Percentiles rank a stretch among this genome's conserved stretches.
phyloP scores from a whole-genome alignment of 1,284 basidiomycete genomes.

The Leccinum subrobustum region DNA sequence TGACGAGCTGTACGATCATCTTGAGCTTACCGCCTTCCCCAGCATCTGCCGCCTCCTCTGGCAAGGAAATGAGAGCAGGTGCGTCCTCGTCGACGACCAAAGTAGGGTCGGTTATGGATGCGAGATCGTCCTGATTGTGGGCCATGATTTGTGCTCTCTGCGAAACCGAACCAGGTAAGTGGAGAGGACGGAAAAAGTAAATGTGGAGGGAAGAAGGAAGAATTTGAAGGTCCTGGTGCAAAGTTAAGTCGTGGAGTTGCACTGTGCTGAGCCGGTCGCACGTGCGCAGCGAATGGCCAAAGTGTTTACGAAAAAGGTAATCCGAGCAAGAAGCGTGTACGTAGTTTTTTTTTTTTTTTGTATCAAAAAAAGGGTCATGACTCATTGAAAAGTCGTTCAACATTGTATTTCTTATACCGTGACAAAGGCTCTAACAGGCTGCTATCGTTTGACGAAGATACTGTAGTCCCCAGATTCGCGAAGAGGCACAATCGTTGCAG shows the following conservation, averaged over 20 bases:
- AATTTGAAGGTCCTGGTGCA: background rate
- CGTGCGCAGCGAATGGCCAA: conserved; percentile 16
- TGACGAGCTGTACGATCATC: conserved; percentile 86
- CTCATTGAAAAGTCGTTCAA: background rate
- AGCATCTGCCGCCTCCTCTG: conserved; percentile 63
- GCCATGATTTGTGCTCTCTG: conserved; percentile 16
- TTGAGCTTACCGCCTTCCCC: conserved; percentile 89
- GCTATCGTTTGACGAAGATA: background rate
- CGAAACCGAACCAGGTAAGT: background rate
- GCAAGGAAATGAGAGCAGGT: conserved; percentile 65
- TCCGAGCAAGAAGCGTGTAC: background rate
- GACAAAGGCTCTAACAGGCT: too few species aligned
- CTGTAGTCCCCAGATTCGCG: background rate
- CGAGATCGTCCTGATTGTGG: conserved; percentile 13
- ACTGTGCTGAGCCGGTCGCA: conserved; percentile 8
- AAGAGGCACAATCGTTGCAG: too few species aligned
- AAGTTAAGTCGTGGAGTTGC: conserved; percentile 7
- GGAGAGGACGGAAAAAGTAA: background rate
- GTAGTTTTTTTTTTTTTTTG: background rate
- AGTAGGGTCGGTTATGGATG: background rate
- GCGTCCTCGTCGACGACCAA: conserved; percentile 48
- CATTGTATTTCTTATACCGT: background rate
- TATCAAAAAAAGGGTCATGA: too few species aligned
- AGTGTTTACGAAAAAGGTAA: conserved; percentile 19
- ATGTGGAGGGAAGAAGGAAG: background rate